Conservation (phyloP, 257 asterid species). For the Solanum pennellii region DNA sequence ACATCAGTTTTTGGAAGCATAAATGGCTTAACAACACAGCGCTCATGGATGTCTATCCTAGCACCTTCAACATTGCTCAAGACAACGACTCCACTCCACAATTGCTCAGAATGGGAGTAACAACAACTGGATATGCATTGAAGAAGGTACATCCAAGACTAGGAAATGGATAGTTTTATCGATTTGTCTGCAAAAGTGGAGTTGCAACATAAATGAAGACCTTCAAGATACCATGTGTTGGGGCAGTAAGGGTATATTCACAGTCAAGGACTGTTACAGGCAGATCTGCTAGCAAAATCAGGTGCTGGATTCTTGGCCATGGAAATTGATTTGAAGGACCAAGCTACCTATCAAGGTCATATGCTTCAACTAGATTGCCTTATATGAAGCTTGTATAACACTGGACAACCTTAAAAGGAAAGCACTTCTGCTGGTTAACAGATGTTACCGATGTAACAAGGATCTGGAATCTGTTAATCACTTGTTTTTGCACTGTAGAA, state of each 20-base stretch:
- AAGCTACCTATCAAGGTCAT: not conserved
- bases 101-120: not conserved
- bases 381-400: not conserved
- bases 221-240: not conserved
- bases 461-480: not conserved
- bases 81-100: not conserved
- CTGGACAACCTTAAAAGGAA: not conserved
- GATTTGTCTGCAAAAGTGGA: not conserved
- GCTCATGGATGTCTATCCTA: not conserved
- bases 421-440: not conserved
- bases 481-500: not conserved
- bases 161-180: not conserved
- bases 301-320: not conserved
- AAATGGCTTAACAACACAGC: not conserved
- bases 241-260: not conserved
- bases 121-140: not conserved
- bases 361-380: not conserved
- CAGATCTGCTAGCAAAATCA: not conserved
- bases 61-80: not conserved
- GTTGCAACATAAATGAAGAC: not conserved
- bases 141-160: not conserved
- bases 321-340: not conserved
- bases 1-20: not conserved
- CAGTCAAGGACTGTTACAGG: not conserved
- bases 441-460: not conserved